Percentiles rank a stretch among this genome's conserved stretches.
These are phyloP conservation scores for Sphaerosporella brunnea DNA, from an alignment of 495 filamentous ascomycete genomes.

Conservation along the genomic window DNA sequence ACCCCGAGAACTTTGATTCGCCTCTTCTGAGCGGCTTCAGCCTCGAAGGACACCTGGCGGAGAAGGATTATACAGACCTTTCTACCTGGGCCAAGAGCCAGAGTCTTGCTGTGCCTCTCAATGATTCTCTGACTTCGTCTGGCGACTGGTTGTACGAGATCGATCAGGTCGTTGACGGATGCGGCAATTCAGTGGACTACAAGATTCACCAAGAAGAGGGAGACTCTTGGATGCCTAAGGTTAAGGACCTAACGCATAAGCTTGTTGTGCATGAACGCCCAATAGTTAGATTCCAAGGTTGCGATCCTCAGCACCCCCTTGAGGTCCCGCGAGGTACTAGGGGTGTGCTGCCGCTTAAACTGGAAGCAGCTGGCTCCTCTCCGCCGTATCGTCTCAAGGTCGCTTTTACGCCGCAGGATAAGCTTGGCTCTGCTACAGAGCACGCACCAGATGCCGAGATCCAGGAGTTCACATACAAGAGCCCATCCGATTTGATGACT, in stretches of 20 bases:
- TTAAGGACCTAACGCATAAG: slow-evolving; percentile 47
- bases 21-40: slow-evolving; percentile 44
- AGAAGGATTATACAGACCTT: slow-evolving; percentile 36
- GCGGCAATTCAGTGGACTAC: slow-evolving; percentile 75
- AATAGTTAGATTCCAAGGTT: slow-evolving; percentile 46
- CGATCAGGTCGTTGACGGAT: slow-evolving; percentile 77
- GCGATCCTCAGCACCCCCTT: slow-evolving; percentile 60
- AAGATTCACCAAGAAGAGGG: slow-evolving; percentile 46
- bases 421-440: slow-evolving; percentile 44
- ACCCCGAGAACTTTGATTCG: slow-evolving; percentile 68
- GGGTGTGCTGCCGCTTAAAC: slow-evolving; percentile 52
- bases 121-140: slow-evolving; percentile 60
- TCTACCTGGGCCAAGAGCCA: slow-evolving; percentile 67
- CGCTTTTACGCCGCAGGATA: slow-evolving; percentile 50
- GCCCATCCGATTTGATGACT: slow-evolving; percentile 31
- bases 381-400: slow-evolving; percentile 44
- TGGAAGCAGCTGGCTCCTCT: slow-evolving; percentile 41
- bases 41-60: slow-evolving; percentile 35
- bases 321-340: slow-evolving; percentile 58
- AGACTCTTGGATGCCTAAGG: slow-evolving; percentile 39
- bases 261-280: slow-evolving; percentile 82
- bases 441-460: slow-evolving; percentile 37
- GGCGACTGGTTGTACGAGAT: slow-evolving; percentile 79
- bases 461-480: slow-evolving; percentile 37
- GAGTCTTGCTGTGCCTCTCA: slow-evolving; percentile 57